Evolutionary conservation across 805 yeast species (phyloP).

Genomic region (Zygosaccharomyces pseudorouxii): DNA sequence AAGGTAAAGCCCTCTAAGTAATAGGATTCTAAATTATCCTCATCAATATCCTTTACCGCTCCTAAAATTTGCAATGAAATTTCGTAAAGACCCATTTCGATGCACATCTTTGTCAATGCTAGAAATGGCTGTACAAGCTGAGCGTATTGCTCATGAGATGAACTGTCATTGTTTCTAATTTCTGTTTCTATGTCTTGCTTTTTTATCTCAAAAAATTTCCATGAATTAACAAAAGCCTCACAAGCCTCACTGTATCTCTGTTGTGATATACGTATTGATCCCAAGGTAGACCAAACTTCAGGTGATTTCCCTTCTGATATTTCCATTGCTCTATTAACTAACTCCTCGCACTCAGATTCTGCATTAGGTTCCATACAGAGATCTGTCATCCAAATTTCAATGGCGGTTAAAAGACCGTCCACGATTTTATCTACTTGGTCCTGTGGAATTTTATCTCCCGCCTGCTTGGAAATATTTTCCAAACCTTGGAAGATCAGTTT

Average conservation of each 20-base stretch:
- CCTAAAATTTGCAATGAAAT: slow-evolving; percentile 60
- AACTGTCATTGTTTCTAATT: slow-evolving; percentile 30
- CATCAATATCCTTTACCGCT: slow-evolving; percentile 72
- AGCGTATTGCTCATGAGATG: slow-evolving; percentile 44
- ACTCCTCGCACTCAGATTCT: slow-evolving; percentile 68
- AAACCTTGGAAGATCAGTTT: slow-evolving; percentile 59
- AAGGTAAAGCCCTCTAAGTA: slow-evolving; percentile 81
- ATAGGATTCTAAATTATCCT: slow-evolving; percentile 72
- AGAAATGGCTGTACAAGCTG: slow-evolving; percentile 71
- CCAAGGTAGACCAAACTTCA: slow-evolving; percentile 75
- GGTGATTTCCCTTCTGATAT: slow-evolving; percentile 56
- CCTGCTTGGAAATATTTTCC: slow-evolving; percentile 31
- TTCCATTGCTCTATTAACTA: slow-evolving; percentile 59
- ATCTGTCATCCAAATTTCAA: slow-evolving; percentile 98
- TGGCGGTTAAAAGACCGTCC: slow-evolving; percentile 75
- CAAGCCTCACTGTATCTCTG: slow-evolving; percentile 68
- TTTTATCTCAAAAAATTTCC: slow-evolving; percentile 59
- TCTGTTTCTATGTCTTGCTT: slow-evolving; percentile 47
- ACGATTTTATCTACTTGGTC: slow-evolving; percentile 55
- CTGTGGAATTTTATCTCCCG: slow-evolving; percentile 28
- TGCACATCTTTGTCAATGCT: slow-evolving; percentile 65
- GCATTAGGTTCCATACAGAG: slow-evolving; percentile 91
- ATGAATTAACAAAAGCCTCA: slow-evolving; percentile 59
- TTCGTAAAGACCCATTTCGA: slow-evolving; percentile 73
- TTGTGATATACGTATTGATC: slow-evolving; percentile 88